Evolutionary conservation across 2,329 filamentous ascomycete genomes (phyloP).

Genomic region (Peltaster fructicola): DNA sequence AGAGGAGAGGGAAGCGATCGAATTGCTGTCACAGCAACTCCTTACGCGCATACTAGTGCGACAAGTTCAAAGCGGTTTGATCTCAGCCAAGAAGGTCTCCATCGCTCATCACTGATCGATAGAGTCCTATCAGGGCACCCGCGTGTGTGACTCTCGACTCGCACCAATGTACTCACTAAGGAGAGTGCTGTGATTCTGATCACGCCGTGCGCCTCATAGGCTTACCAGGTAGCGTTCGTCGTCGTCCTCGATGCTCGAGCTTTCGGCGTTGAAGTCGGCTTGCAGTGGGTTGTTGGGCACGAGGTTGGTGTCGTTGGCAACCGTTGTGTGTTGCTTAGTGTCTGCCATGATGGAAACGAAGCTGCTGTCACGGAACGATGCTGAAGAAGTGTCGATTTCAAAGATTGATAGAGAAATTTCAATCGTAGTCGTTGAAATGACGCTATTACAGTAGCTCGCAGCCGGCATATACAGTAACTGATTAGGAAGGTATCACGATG

Average conservation of each 20-base stretch:
- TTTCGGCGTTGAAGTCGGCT: slow-evolving; percentile 14
- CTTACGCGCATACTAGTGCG: slow-evolving; percentile 23
- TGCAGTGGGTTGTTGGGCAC: slow-evolving; percentile 17
- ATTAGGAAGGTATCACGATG: too few relatives aligned
- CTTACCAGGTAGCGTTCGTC: slow-evolving; percentile 22
- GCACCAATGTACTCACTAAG: slow-evolving; percentile 3
- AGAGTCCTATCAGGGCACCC: slow-evolving; percentile 13
- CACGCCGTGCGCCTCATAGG: slow-evolving; percentile 3
- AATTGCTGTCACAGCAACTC: slow-evolving; percentile 21
- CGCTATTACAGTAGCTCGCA: too few relatives aligned
- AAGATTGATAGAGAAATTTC: not conserved
- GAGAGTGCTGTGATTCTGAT: slow-evolving; percentile 2
- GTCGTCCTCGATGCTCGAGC: slow-evolving; percentile 17
- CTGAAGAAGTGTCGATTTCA: not conserved
- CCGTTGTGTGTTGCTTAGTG: slow-evolving; percentile 4
- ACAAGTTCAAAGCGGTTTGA: slow-evolving; percentile 22
- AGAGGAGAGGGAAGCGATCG: slow-evolving; percentile 6
- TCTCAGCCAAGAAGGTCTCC: slow-evolving; percentile 18
- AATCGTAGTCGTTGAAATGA: not conserved
- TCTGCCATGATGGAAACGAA: not conserved
- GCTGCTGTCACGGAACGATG: not conserved
- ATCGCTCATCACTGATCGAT: slow-evolving; percentile 6
- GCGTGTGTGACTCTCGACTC: slow-evolving; percentile 11
- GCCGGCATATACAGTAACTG: too few relatives aligned
- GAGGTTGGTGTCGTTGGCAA: slow-evolving; percentile 6